phyloP scores from a whole-genome alignment of 2,329 filamentous ascomycete genomes.

The Beauveria caledonica region DNA sequence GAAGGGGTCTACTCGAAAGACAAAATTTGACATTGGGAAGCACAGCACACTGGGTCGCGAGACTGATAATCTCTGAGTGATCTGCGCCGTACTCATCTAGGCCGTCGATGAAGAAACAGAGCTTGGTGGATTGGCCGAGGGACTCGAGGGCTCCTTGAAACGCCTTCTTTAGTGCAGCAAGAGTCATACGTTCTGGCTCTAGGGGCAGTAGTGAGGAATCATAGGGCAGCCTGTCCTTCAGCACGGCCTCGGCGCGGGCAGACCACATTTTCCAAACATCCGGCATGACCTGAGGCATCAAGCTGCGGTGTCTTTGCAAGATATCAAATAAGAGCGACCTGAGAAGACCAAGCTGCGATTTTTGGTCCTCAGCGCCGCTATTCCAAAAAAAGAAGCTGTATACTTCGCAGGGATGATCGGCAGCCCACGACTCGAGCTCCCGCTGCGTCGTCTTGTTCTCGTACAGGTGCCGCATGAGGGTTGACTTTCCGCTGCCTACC shows the following conservation, averaged over 20 bases:
- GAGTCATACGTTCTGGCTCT: not conserved
- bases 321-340: slow-evolving; percentile 24
- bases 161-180: not conserved
- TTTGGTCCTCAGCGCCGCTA: slow-evolving; percentile 22
- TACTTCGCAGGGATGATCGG: slow-evolving; percentile 12
- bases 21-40: slow-evolving; percentile 17
- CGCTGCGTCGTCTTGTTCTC: slow-evolving; percentile 13
- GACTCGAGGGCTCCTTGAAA: not conserved
- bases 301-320: slow-evolving; percentile 9
- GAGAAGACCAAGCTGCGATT: slow-evolving; percentile 24
- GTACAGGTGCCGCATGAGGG: slow-evolving; percentile 28
- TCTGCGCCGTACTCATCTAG: slow-evolving; percentile 15
- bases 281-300: slow-evolving; percentile 15
- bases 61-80: not conserved
- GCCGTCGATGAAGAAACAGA: slow-evolving; percentile 15
- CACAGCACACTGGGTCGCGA: not conserved
- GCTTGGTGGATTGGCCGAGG: not conserved
- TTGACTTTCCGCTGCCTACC: slow-evolving; percentile 31
- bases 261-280: not conserved
- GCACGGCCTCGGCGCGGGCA: not conserved
- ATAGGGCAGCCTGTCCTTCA: not conserved
- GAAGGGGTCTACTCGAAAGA: slow-evolving; percentile 20
- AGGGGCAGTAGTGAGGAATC: not conserved
- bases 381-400: slow-evolving; percentile 28
- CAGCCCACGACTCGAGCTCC: slow-evolving; percentile 22